Percentiles rank a stretch among this genome's conserved stretches.
Evolutionary conservation across 228 moss, liverwort and hornwort species (phyloP).

Genomic region (Sphagnum magellanicum): DNA sequence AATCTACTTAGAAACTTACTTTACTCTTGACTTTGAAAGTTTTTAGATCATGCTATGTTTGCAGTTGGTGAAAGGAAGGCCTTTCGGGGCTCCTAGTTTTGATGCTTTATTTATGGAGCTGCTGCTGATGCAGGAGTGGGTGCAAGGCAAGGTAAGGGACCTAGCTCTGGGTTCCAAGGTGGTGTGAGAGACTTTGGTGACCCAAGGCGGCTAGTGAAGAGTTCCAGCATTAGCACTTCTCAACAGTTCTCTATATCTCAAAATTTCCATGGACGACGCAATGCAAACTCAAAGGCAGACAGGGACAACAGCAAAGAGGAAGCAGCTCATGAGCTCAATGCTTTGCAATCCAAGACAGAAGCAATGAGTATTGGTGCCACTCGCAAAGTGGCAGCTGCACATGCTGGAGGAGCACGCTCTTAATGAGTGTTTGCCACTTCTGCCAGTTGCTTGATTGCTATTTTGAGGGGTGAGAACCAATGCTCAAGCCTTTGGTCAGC

Average conservation of each 20-base stretch:
- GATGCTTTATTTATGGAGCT: neutral
- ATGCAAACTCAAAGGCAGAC: conserved; percentile 63
- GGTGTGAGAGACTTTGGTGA: conserved; percentile 60
- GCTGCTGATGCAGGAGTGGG: conserved; percentile 41
- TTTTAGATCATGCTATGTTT: too few species aligned
- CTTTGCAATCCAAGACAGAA: conserved; percentile 99
- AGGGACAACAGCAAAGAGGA: conserved; percentile 64
- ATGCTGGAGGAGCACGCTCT: conserved; percentile 39
- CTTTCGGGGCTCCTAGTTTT: too few species aligned
- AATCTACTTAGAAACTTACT: too few species aligned
- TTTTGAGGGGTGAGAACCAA: neutral
- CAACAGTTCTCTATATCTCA: conserved; percentile 62
- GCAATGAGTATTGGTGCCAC: conserved; percentile 89
- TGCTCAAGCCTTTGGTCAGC: neutral
- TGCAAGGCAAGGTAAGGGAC: conserved; percentile 69
- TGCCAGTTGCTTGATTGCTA: neutral
- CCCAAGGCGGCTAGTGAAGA: conserved; percentile 73
- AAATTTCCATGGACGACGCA: conserved; percentile 84
- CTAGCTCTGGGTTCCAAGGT: conserved; percentile 46
- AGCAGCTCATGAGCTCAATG: conserved; percentile 72
- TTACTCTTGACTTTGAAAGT: too few species aligned
- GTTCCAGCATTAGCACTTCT: conserved; percentile 69
- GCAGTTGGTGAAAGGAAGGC: too few species aligned
- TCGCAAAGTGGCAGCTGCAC: conserved; percentile 73
- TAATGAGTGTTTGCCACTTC: conserved; percentile 10